phyloP scores from a whole-genome alignment of 139 green algal genomes.

The Coelastrella sp. region DNA sequence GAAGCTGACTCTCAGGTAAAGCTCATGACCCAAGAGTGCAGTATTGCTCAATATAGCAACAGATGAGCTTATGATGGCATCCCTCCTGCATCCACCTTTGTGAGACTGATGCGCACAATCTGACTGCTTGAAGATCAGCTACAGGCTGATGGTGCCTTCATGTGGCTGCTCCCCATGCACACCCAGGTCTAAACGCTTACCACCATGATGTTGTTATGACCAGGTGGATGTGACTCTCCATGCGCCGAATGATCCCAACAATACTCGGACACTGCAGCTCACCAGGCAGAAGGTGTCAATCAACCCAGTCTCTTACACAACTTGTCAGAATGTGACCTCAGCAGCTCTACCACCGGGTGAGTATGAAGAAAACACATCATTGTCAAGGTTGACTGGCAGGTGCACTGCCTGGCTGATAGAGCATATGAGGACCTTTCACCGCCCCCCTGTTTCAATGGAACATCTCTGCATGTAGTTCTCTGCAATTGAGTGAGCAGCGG shows the following conservation, averaged over 20 bases:
- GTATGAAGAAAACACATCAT: too few species aligned
- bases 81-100: too few species aligned
- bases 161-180: not conserved
- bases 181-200: not conserved
- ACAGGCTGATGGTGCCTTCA: too few species aligned
- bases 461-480: too few species aligned
- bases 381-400: too few species aligned
- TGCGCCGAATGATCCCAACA: not conserved
- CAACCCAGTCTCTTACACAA: conserved; percentile 78
- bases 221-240: conserved; percentile 36
- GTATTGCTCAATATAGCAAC: not conserved
- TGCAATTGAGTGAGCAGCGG: too few species aligned
- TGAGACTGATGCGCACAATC: not conserved
- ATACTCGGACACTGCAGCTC: conserved; percentile 51
- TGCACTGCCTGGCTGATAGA: too few species aligned
- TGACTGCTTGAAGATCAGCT: conserved; percentile 8
- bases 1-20: conserved; percentile 68
- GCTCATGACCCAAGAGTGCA: not conserved
- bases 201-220: not conserved
- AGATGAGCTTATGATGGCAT: not conserved
- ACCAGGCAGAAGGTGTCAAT: conserved; percentile 71
- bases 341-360: conserved; percentile 30
- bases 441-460: too few species aligned
- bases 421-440: too few species aligned
- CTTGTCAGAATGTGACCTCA: conserved; percentile 64